phyloP scores from a whole-genome alignment of 2,329 filamentous ascomycete genomes.

The Scedosporium aurantiacum region DNA sequence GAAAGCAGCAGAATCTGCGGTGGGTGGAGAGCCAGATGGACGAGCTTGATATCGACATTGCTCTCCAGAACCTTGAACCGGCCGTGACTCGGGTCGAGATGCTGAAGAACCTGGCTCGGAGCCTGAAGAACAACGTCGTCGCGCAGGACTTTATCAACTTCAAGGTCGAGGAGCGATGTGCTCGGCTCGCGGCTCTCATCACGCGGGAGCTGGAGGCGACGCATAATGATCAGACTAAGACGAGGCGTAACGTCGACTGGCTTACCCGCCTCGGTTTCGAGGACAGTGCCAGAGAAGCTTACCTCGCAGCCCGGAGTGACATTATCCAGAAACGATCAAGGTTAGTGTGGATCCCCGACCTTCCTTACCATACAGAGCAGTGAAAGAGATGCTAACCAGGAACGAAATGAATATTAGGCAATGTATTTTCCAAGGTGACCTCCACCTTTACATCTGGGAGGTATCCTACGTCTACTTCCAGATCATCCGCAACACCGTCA shows the following conservation, averaged over 20 bases:
- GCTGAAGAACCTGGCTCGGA: conserved; percentile 65
- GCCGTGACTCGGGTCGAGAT: conserved; percentile 79
- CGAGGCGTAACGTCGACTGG: conserved; percentile 74
- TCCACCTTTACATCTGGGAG: conserved; percentile 89
- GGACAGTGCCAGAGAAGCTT: conserved; percentile 77
- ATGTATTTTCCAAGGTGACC: conserved; percentile 88
- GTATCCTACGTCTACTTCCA: conserved; percentile 93
- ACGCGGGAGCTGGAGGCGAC: conserved; percentile 67
- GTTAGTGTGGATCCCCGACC: conserved; percentile 32
- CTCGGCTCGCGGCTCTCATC: conserved; percentile 64
- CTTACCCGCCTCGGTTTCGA: conserved; percentile 80
- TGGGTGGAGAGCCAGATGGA: conserved; percentile 96
- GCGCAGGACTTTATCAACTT: conserved; percentile 87
- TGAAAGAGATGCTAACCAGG: not conserved
- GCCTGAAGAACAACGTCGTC: conserved; percentile 72
- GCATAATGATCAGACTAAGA: conserved; percentile 65
- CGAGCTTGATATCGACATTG: conserved; percentile 90
- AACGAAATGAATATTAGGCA: conserved; percentile 42
- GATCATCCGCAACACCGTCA: conserved; percentile 84
- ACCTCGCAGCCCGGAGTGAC: conserved; percentile 66
- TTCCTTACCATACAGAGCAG: not conserved
- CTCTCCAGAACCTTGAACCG: conserved; percentile 76
- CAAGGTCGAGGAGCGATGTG: conserved; percentile 79
- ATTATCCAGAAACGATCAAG: conserved; percentile 74
- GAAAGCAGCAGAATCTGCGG: conserved; percentile 88